Conservation (phyloP, 1,284 basidiomycete species). For the Mycosarcoma mackinlayi region DNA sequence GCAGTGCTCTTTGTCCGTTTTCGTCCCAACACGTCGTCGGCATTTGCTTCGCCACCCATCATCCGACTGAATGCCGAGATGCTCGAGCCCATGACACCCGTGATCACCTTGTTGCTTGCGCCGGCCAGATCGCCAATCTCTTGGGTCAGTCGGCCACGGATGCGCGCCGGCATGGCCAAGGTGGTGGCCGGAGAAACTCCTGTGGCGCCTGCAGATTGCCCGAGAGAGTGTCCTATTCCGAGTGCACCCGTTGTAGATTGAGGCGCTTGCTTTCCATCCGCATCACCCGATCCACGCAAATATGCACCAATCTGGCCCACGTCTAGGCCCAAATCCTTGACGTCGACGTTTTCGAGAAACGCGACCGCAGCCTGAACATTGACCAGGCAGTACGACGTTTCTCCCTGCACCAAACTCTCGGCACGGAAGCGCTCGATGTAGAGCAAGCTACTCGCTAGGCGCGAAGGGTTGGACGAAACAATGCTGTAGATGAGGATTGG, state of each 20-base stretch:
- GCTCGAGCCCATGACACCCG: slow-evolving; percentile 83
- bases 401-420: slow-evolving; percentile 78
- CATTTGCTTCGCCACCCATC: slow-evolving; percentile 24
- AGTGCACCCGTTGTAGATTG: not conserved
- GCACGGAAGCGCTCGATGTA: slow-evolving; percentile 85
- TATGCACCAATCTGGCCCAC: slow-evolving; percentile 52
- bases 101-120: slow-evolving; percentile 10
- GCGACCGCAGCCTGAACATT: slow-evolving; percentile 93
- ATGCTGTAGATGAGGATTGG: slow-evolving; percentile 91
- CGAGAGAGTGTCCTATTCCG: slow-evolving; percentile 68
- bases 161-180: slow-evolving; percentile 67
- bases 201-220: not conserved
- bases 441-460: slow-evolving; percentile 80
- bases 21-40: not conserved
- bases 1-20: slow-evolving; percentile 11
- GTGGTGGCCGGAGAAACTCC: not conserved
- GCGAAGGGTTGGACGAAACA: slow-evolving; percentile 87
- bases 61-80: slow-evolving; percentile 69
- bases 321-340: slow-evolving; percentile 81
- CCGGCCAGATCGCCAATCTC: slow-evolving; percentile 81
- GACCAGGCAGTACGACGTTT: slow-evolving; percentile 89
- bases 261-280: not conserved
- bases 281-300: not conserved
- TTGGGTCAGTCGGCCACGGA: slow-evolving; percentile 81
- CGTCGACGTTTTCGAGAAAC: slow-evolving; percentile 90